Base-by-base conservation (phyloP, 148 eudicot genomes). In the Fagopyrum esculentum region DNA sequence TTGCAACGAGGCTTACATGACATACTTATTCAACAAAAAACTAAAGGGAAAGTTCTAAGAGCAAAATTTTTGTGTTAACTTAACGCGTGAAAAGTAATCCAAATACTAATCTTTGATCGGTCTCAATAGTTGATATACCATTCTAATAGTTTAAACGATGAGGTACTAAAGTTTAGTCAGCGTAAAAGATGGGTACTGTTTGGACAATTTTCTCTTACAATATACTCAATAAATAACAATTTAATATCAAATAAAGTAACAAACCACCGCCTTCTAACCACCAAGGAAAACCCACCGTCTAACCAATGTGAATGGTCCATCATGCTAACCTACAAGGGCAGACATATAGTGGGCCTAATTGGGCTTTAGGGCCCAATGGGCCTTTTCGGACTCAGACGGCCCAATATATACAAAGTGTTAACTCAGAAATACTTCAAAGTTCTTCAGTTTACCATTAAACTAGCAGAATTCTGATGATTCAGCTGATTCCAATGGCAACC, bases 201-300 rank as follows among this genome's bases (percentile, higher is more conserved):
- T 48, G 11, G 51, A 12, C 51, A 54, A 5, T 54, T 22, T 22
- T 22, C 26, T 22, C 26, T 22, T 22, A 22, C 26, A 22, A 13
- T 35, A 48, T 48, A 48, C 9, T 48, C 12, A 49, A 49, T n/a
- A 55, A 54, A 55, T 55, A 55, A 55, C 59, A 16, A 55, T 55
- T 15, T 5, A 55, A 13, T 56, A 57, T 57, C 2, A 57, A 35
- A 22, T 22, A 22, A 22, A 22, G 26, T 22, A 22, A 57, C 19
- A 26, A 29, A 63, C 46, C 70, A 64, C 70, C 70, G 46, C 30
- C 70, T 40, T 64, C 70, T 64, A 64, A 66, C 71, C 19, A 66
- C 71, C 71, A 12, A 6, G 13, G 15, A 40, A 66, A 22, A 60
- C 3, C 66, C 66, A 26, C 66, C 66, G 66, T 60, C 43, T 19